A percentile compares a stretch with the other conserved stretches of the same genome.
Conservation (phyloP, 495 filamentous ascomycete species). For the Xylaria longipes region DNA sequence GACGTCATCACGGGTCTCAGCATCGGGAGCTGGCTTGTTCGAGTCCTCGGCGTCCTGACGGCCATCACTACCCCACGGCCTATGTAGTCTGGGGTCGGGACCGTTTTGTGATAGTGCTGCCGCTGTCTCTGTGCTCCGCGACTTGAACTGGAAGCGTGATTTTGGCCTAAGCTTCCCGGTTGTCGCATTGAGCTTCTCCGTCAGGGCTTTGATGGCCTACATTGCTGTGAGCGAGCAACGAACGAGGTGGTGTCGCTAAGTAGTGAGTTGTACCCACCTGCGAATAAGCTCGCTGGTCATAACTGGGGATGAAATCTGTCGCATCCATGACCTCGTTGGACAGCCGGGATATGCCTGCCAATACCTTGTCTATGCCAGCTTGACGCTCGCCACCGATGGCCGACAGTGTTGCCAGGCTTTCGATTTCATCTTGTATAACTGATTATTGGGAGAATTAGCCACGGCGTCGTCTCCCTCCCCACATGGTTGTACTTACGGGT, state of each 20-base stretch:
- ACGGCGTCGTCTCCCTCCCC: background rate
- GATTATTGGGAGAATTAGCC: background rate
- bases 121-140: slow-evolving; percentile 30
- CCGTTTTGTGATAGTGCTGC: slow-evolving; percentile 23
- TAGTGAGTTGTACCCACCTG: slow-evolving; percentile 34
- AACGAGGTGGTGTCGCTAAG: background rate
- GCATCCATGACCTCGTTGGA: slow-evolving; percentile 54
- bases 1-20: slow-evolving; percentile 43
- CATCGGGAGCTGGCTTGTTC: slow-evolving; percentile 26
- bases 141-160: slow-evolving; percentile 56
- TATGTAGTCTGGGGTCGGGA: slow-evolving; percentile 27
- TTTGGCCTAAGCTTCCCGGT: slow-evolving; percentile 49
- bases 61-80: slow-evolving; percentile 31
- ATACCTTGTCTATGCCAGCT: slow-evolving; percentile 52
- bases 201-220: slow-evolving; percentile 49
- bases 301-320: slow-evolving; percentile 50
- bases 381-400: slow-evolving; percentile 52
- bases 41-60: slow-evolving; percentile 26
- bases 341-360: slow-evolving; percentile 51
- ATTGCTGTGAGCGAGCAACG: slow-evolving; percentile 25
- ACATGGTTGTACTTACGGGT: slow-evolving; percentile 56
- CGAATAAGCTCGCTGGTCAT: slow-evolving; percentile 53
- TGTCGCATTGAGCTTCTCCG: slow-evolving; percentile 51
- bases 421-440: slow-evolving; percentile 54
- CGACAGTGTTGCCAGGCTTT: slow-evolving; percentile 41